Evolutionary conservation across 108 stramenopile genomes (phyloP), one percentile per base, ranked within the genome.

Genomic region (Cyclotella sp.): DNA sequence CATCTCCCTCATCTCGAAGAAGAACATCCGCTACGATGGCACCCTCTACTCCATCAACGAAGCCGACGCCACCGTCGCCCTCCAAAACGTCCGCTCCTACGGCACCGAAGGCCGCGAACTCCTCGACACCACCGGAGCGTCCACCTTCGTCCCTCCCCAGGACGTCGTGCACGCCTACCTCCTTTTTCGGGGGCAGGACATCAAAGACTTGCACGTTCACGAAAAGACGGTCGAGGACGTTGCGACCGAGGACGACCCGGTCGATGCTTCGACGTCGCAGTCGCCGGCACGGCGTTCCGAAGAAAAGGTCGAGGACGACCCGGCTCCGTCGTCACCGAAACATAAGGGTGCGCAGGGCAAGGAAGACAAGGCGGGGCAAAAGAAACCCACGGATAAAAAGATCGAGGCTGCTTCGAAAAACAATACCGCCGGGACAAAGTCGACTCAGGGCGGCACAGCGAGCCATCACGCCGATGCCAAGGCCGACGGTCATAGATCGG

Each of bases 141-240:
- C 84, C 14, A 78, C 85, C 6, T 96, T 91, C 72, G 91, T 98
- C 41, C 95, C 92, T 45, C 83, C 91, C 21, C 83, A 88, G 24
- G 93, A 95, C 55, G 73, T 80, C 9, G 76, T 97, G 22, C 95
- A 95, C 75, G 86, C 93, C 43, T 95, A 90, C 78, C 84, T 98
- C 44, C 68, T 96, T 28, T 98, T 98, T 86, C 81, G 94, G 52
- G 98, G 97, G 40, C 85, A 86, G 62, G 97, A 97, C 74, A 98
- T 98, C 58, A 98, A 98, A 72, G 98, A 98, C 68, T 85, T 98
- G 65, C 97, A 98, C 76, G 98, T 98, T 9, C 97, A 97, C 74
- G 97, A 98, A 72, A 76, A 82, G 15, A 30, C 68, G 63, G 63
- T 68, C 10, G 58, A 44, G 11, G 52, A 27, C 30, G 53, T 57